Conservation (phyloP, 306 rosid genomes). For the Astragalus glycyphyllos region DNA sequence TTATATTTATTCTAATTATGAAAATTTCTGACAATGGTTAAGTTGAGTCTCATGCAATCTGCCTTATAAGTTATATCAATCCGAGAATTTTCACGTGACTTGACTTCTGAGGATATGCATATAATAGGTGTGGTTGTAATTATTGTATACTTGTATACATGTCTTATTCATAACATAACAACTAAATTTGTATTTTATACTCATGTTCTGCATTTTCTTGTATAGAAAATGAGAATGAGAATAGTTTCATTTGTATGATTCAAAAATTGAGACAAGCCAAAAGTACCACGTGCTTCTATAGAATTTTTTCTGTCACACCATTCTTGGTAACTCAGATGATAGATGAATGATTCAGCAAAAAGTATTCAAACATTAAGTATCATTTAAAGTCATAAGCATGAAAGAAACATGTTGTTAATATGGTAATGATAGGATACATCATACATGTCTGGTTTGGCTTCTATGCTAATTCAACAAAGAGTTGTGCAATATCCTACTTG, state of each 20-base stretch:
- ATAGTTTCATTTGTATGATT: constrained; percentile 12
- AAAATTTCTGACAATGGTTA: not conserved
- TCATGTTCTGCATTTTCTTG: constrained; percentile 5
- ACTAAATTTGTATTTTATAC: not conserved
- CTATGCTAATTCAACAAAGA: not conserved
- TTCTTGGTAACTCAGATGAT: constrained; percentile 16
- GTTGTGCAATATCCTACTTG: not conserved
- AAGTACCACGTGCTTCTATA: not conserved
- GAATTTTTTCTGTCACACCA: not conserved
- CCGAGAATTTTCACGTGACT: not conserved
- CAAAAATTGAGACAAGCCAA: constrained; percentile 1
- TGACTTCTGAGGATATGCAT: constrained; percentile 28
- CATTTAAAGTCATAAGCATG: constrained; percentile 3
- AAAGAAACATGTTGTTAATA: not conserved
- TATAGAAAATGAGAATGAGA: not conserved
- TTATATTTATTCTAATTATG: constrained; percentile 14
- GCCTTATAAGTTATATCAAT: not conserved
- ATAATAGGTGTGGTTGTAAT: not conserved
- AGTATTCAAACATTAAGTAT: constrained; percentile 3
- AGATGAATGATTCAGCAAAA: not conserved
- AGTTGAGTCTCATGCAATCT: constrained; percentile 2
- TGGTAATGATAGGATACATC: not conserved
- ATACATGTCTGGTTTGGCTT: not conserved
- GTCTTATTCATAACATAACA: not conserved
- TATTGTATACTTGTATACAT: not conserved